A percentile compares a stretch with the other conserved stretches of the same genome.
Conservation (phyloP, 176 grass and related monocot genomes). For the Eragrostis nindensis region DNA sequence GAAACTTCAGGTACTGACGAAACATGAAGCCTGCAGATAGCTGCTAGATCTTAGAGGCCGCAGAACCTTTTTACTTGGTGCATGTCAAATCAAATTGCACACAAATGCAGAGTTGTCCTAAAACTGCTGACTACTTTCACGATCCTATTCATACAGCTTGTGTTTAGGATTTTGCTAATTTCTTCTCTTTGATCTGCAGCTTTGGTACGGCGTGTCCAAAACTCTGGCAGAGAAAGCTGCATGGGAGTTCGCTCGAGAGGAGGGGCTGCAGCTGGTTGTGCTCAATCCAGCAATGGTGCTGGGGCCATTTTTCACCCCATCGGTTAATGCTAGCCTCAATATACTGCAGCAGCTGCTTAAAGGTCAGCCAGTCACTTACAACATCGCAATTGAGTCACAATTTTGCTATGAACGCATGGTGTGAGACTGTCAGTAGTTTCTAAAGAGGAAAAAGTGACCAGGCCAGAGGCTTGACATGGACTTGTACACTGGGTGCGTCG, state of each 20-base stretch:
- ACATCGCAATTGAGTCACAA: too few relatives aligned
- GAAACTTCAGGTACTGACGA: conserved; percentile 57
- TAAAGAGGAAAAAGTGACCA: too few relatives aligned
- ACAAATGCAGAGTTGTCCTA: too few relatives aligned
- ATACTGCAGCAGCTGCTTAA: conserved; percentile 3
- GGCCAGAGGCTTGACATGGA: conserved; percentile 42
- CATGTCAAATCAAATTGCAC: too few relatives aligned
- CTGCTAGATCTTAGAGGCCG: too few relatives aligned
- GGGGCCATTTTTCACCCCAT: conserved; percentile 46
- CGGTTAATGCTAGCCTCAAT: conserved; percentile 21
- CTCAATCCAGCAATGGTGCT: conserved; percentile 59
- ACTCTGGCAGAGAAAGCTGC: conserved; percentile 64
- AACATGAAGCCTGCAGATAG: too few relatives aligned
- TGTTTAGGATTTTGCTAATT: background rate
- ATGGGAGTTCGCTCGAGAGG: conserved; percentile 52
- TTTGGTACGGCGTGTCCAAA: conserved; percentile 66
- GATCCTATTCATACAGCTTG: too few relatives aligned
- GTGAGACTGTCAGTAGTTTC: too few relatives aligned
- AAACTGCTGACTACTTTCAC: background rate
- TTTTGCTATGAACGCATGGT: background rate
- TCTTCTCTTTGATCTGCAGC: conserved; percentile 12
- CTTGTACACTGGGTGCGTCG: conserved; percentile 41
- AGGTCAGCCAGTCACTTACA: conserved; percentile 35
- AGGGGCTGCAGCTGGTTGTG: conserved; percentile 50
- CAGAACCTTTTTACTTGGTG: too few relatives aligned